Evolutionary conservation across 352 stramenopile genomes (phyloP).

Genomic region (Globisporangium recalcitrans): DNA sequence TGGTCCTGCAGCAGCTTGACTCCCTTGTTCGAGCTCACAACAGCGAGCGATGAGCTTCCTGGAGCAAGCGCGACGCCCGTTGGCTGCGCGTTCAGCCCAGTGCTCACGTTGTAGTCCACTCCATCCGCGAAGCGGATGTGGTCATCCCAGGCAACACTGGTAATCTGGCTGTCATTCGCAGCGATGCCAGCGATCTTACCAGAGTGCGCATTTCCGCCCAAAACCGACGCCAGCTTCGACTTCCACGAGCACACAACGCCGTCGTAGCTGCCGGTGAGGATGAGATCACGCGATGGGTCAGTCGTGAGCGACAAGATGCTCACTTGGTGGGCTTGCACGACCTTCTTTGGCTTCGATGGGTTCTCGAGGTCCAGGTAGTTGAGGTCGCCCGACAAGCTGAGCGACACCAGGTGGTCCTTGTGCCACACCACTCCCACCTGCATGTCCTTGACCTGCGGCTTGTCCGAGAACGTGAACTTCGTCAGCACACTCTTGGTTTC

Average conservation of each 20-base stretch:
- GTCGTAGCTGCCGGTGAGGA: constrained; percentile 94
- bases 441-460: constrained; percentile 81
- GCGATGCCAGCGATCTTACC: constrained; percentile 82
- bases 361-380: constrained; percentile 72
- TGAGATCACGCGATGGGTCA: constrained; percentile 51
- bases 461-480: constrained; percentile 76
- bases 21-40: constrained; percentile 77
- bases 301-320: constrained; percentile 87
- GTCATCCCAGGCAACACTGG: constrained; percentile 91
- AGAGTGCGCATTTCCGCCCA: constrained; percentile 47
- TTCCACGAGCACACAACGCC: constrained; percentile 91
- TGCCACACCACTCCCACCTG: constrained; percentile 67
- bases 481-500: constrained; percentile 57
- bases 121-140: constrained; percentile 68
- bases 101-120: constrained; percentile 54
- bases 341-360: constrained; percentile 63
- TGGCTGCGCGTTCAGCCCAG: constrained; percentile 61
- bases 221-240: constrained; percentile 38
- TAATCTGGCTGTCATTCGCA: constrained; percentile 53
- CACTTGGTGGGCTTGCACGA: constrained; percentile 90
- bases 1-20: constrained; percentile 75
- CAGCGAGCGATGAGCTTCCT: constrained; percentile 39
- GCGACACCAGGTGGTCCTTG: constrained; percentile 74
- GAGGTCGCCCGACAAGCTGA: constrained; percentile 81
- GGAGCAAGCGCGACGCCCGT: constrained; percentile 59